Conservation (phyloP, 1,284 basidiomycete genomes). For the Leccinum fallax region DNA sequence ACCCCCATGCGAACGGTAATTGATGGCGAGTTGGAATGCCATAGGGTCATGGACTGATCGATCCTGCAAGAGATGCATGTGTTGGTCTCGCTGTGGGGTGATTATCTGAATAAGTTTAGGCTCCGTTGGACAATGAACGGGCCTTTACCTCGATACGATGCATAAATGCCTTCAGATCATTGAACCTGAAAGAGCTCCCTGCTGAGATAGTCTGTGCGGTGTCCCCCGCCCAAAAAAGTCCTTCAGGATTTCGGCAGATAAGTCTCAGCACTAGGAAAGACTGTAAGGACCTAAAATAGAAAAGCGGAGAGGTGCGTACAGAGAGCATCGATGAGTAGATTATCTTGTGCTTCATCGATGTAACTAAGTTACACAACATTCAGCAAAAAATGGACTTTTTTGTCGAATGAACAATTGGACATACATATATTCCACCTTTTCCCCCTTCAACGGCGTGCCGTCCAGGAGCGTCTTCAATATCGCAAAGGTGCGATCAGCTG, state of each 20-base stretch:
- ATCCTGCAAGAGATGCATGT: constrained; percentile 13
- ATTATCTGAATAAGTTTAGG: not conserved
- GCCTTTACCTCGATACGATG: constrained; percentile 55
- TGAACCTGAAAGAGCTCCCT: constrained; percentile 72
- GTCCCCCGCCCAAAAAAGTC: constrained; percentile 79
- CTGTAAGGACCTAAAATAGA: not conserved
- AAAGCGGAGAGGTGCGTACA: constrained; percentile 39
- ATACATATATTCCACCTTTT: constrained; percentile 60
- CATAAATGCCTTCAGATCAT: constrained; percentile 70
- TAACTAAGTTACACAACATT: constrained; percentile 46
- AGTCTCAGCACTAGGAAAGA: constrained; percentile 54
- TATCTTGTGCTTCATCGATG: constrained; percentile 73
- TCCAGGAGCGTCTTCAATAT: constrained; percentile 46
- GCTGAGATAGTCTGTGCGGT: constrained; percentile 77
- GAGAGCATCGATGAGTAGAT: constrained; percentile 51
- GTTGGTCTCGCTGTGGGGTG: constrained; percentile 24
- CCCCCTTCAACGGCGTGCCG: constrained; percentile 38
- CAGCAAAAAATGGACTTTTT: not conserved
- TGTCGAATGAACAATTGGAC: constrained; percentile 20
- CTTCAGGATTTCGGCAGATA: constrained; percentile 63
- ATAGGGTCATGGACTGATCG: constrained; percentile 38
- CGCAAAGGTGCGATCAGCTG: constrained; percentile 65
- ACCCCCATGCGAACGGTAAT: constrained; percentile 74
- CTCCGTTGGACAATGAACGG: not conserved
- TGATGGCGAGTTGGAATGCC: constrained; percentile 62